Conservation (phyloP, 2,329 filamentous ascomycete genomes). For the Elsinoe ampelina region DNA sequence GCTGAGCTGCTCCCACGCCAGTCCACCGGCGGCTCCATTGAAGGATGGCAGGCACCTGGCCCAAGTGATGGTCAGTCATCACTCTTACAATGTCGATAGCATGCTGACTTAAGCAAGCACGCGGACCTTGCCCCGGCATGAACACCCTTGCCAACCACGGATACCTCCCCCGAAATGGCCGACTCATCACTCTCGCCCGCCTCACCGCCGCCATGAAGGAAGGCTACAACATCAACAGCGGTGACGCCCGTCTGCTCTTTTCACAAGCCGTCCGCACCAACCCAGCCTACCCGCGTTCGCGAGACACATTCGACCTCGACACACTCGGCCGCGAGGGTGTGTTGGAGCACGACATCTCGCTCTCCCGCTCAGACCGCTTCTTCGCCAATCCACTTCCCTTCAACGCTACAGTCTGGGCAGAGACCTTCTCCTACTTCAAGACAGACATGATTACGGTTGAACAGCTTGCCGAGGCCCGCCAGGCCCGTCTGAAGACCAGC, state of each 20-base stretch:
- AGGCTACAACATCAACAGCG: conserved; percentile 10
- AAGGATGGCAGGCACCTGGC: neutral
- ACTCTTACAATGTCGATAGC: too few relatives aligned
- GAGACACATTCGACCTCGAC: conserved; percentile 9
- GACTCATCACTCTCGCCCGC: conserved; percentile 12
- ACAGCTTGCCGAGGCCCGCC: conserved; percentile 1
- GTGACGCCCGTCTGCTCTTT: conserved; percentile 4
- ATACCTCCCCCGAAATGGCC: conserved; percentile 19
- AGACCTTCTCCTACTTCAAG: conserved; percentile 12
- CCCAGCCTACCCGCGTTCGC: neutral
- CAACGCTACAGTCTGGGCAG: conserved; percentile 11
- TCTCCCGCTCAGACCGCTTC: conserved; percentile 6
- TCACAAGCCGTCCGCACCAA: conserved; percentile 5
- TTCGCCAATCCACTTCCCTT: conserved; percentile 2
- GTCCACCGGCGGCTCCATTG: conserved; percentile 5
- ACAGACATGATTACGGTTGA: conserved; percentile 7
- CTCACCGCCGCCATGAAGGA: conserved; percentile 10
- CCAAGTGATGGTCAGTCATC: neutral
- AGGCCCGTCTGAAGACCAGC: conserved; percentile 2
- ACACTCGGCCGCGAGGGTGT: conserved; percentile 6
- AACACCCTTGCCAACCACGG: conserved; percentile 23
- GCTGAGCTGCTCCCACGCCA: conserved; percentile 1
- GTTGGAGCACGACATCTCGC: conserved; percentile 6
- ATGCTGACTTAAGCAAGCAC: conserved; percentile 15
- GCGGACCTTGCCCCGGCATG: conserved; percentile 23